Conservation (phyloP, 139 green algal species). For the Coccomyxa sp. region DNA sequence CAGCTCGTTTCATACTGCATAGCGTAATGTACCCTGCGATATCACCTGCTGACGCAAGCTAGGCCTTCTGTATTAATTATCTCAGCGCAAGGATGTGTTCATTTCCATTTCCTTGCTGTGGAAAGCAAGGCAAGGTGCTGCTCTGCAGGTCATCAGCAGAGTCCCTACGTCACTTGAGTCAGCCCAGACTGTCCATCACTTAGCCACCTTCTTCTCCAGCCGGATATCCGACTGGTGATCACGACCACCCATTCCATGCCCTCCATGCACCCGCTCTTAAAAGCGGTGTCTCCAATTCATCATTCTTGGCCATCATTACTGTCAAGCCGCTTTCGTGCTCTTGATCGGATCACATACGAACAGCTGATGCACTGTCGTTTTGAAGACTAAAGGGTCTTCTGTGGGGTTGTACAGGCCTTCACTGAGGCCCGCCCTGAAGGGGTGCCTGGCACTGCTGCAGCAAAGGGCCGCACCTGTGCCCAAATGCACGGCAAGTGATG, state of each 20-base stretch:
- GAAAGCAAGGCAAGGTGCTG: neutral
- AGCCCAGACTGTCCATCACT: neutral
- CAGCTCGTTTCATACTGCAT: neutral
- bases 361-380: neutral
- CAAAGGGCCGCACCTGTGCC: neutral
- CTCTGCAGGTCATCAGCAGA: neutral
- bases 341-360: neutral
- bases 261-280: neutral
- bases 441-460: neutral
- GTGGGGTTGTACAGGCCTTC: neutral
- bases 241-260: neutral
- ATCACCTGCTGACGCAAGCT: neutral
- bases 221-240: neutral
- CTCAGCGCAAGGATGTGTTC: neutral
- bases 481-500: neutral
- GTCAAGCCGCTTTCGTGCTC: neutral
- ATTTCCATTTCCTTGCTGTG: neutral
- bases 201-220: neutral
- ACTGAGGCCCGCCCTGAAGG: neutral
- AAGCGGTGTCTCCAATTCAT: neutral
- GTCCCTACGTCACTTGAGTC: neutral
- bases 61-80: neutral
- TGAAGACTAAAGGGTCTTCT: neutral
- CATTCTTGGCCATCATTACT: neutral
- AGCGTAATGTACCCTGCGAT: neutral